Evolutionary conservation across 2,329 filamentous ascomycete genomes (phyloP).

Genomic region (Bipolaris gigantea): DNA sequence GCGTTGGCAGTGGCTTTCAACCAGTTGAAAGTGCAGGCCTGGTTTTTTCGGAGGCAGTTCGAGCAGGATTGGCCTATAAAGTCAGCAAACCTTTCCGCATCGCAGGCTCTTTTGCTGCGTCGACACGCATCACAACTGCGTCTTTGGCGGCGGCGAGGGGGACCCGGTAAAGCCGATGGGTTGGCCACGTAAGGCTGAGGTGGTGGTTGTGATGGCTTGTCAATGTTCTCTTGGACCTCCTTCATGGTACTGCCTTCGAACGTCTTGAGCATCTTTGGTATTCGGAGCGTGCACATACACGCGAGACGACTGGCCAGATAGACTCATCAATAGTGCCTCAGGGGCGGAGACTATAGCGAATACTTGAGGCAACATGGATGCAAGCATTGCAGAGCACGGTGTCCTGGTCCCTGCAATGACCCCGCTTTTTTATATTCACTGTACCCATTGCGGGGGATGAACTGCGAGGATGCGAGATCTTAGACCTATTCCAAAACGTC

Average conservation of each 20-base stretch:
- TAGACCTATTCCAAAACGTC: slow-evolving; percentile 1
- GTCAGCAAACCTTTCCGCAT: slow-evolving; percentile 40
- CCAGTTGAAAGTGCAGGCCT: slow-evolving; percentile 51
- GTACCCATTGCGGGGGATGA: slow-evolving; percentile 11
- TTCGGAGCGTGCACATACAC: neutral
- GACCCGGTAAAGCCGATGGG: neutral
- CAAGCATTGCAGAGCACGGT: slow-evolving; percentile 1
- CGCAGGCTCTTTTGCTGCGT: slow-evolving; percentile 50
- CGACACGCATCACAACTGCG: slow-evolving; percentile 52
- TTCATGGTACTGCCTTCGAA: slow-evolving; percentile 6
- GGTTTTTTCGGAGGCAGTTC: slow-evolving; percentile 49
- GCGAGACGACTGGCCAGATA: neutral
- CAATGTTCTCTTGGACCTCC: neutral
- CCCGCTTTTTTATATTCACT: slow-evolving; percentile 12
- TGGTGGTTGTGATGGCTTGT: neutral
- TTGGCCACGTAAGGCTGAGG: neutral
- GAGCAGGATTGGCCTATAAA: slow-evolving; percentile 37
- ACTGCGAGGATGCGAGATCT: slow-evolving; percentile 6
- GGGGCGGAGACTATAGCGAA: neutral
- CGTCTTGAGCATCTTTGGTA: slow-evolving; percentile 2
- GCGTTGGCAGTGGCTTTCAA: slow-evolving; percentile 29
- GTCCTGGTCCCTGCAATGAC: slow-evolving; percentile 3
- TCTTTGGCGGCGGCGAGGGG: slow-evolving; percentile 9
- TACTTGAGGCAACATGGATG: slow-evolving; percentile 3
- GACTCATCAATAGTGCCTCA: neutral